Conservation (phyloP, 345 rosid species). For the Theobroma cacao region DNA sequence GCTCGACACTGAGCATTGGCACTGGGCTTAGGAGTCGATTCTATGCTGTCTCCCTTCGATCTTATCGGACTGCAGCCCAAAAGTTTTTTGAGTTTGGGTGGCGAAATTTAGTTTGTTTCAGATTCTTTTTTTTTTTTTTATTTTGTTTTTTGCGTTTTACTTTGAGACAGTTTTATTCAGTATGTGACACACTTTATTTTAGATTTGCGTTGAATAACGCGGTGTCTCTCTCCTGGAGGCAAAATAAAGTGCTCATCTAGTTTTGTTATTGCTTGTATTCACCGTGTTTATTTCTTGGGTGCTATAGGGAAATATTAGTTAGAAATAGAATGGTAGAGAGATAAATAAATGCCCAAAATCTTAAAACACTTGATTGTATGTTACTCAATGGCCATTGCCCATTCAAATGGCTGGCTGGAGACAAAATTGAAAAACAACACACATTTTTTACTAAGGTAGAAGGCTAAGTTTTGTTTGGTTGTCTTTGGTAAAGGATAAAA, state of each 20-base stretch:
- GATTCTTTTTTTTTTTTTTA: not conserved
- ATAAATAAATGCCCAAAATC: too few relatives aligned
- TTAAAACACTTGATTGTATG: too few relatives aligned
- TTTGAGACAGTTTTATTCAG: not conserved
- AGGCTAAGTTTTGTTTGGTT: too few relatives aligned
- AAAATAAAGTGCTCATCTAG: not conserved
- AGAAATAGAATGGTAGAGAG: not conserved
- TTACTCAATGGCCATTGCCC: too few relatives aligned
- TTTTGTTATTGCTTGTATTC: too few relatives aligned
- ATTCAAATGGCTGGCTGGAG: too few relatives aligned
- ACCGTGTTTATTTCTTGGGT: too few relatives aligned
- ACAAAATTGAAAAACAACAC: too few relatives aligned
- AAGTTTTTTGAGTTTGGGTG: slow-evolving; percentile 36
- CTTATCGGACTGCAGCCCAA: slow-evolving; percentile 31
- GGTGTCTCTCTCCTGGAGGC: not conserved
- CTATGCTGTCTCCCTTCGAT: not conserved
- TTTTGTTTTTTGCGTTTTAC: too few relatives aligned
- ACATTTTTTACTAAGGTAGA: too few relatives aligned
- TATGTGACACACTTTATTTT: not conserved
- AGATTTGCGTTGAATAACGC: not conserved
- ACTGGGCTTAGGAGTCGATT: not conserved
- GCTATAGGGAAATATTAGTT: not conserved
- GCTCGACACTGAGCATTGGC: not conserved
- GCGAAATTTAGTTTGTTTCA: slow-evolving; percentile 11
- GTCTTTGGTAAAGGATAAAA: too few relatives aligned